phyloP scores from a whole-genome alignment of 2,329 filamentous ascomycete species.

The Cercospora janseana region DNA sequence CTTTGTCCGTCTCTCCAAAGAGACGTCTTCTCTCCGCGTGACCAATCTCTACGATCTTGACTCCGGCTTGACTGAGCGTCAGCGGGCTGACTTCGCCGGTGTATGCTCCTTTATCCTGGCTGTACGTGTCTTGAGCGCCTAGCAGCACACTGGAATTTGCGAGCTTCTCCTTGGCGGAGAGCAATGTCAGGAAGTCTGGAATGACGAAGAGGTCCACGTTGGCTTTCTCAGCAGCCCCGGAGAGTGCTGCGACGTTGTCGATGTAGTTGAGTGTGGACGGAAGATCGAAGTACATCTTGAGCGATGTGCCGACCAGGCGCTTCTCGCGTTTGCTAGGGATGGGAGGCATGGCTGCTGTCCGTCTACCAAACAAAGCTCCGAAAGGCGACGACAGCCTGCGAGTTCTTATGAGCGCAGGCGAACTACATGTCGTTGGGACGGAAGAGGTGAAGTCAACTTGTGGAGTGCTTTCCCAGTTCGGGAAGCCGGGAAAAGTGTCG shows the following conservation, averaged over 20 bases:
- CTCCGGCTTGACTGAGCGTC: slow-evolving; percentile 66
- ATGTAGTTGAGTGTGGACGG: slow-evolving; percentile 56
- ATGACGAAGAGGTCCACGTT: slow-evolving; percentile 72
- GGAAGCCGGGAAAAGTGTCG: background rate
- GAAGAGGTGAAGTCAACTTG: slow-evolving; percentile 10
- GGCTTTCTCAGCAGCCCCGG: slow-evolving; percentile 54
- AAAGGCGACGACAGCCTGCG: no score
- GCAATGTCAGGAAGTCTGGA: slow-evolving; percentile 71
- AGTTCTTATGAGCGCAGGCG: background rate
- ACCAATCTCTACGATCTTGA: slow-evolving; percentile 71
- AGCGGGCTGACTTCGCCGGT: slow-evolving; percentile 75
- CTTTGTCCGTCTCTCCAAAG: slow-evolving; percentile 71
- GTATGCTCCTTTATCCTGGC: slow-evolving; percentile 68
- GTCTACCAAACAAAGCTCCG: no score
- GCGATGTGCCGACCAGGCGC: slow-evolving; percentile 69
- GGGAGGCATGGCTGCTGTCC: slow-evolving; percentile 35
- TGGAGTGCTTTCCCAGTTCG: slow-evolving; percentile 3
- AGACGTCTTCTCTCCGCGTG: slow-evolving; percentile 74
- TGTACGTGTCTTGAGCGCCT: slow-evolving; percentile 75
- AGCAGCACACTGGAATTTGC: slow-evolving; percentile 56
- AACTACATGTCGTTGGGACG: background rate
- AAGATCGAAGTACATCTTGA: slow-evolving; percentile 78
- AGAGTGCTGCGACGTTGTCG: slow-evolving; percentile 43
- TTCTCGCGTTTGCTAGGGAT: slow-evolving; percentile 44
- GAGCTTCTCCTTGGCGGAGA: slow-evolving; percentile 49